These are phyloP conservation scores for Sugiyamaella sp. DNA, from an alignment of 1,139 yeast species.

Conservation along the genomic window DNA sequence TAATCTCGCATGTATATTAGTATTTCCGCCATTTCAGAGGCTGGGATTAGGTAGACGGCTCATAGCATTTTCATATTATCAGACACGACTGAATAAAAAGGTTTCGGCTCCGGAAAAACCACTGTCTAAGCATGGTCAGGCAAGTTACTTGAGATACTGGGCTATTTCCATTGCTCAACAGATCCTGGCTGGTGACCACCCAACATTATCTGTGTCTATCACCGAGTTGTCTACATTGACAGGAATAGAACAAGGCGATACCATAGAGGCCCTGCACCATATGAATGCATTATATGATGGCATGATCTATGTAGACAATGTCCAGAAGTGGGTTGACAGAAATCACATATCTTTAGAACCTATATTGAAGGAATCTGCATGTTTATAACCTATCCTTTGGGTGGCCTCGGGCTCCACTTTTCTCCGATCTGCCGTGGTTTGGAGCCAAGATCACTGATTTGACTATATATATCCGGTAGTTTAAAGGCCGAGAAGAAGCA, in stretches of 20 bases:
- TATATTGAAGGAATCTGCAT: conserved; percentile 24
- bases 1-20: conserved; percentile 86
- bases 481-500: too few relatives aligned
- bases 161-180: conserved; percentile 49
- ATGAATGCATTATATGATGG: conserved; percentile 25
- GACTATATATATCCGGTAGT: too few relatives aligned
- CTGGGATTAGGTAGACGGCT: conserved; percentile 74
- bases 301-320: conserved; percentile 20
- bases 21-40: conserved; percentile 91
- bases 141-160: conserved; percentile 82
- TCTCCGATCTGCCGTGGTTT: not conserved
- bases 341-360: conserved; percentile 25
- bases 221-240: conserved; percentile 58
- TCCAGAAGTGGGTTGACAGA: conserved; percentile 24
- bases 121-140: conserved; percentile 75
- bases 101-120: conserved; percentile 93
- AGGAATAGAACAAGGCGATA: conserved; percentile 72
- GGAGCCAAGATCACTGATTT: too few relatives aligned
- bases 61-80: conserved; percentile 78
- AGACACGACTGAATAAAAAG: conserved; percentile 59
- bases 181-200: conserved; percentile 23
- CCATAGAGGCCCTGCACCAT: conserved; percentile 44
- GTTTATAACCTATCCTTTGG: conserved; percentile 1
- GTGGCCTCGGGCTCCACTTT: not conserved
- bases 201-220: conserved; percentile 46